These are phyloP conservation scores for Zygoascus flipseniorum DNA, from an alignment of 805 yeast genomes.

Conservation along the genomic window DNA sequence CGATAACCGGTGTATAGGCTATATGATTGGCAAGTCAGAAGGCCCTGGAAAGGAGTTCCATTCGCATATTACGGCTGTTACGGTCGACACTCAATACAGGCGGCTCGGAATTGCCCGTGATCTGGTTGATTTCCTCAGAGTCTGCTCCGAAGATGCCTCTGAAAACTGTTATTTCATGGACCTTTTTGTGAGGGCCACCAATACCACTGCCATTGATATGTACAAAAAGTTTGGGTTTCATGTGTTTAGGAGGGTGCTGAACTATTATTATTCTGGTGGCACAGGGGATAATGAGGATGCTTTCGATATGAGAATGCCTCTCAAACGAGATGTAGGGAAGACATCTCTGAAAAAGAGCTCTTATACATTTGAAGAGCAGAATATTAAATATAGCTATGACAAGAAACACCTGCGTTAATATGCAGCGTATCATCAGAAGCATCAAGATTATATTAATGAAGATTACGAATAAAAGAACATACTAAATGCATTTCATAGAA, in stretches of 20 bases:
- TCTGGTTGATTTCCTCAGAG: slow-evolving; percentile 65
- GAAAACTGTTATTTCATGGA: slow-evolving; percentile 81
- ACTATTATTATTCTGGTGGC: slow-evolving; percentile 62
- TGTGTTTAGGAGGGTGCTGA: slow-evolving; percentile 78
- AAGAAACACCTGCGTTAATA: background rate
- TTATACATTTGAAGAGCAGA: slow-evolving; percentile 22
- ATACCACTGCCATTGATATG: slow-evolving; percentile 65
- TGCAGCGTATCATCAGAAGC: background rate
- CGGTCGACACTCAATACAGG: slow-evolving; percentile 74
- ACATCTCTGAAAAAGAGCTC: slow-evolving; percentile 20
- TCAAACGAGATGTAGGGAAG: slow-evolving; percentile 26
- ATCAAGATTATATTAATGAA: too few species aligned
- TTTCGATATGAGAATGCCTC: slow-evolving; percentile 45
- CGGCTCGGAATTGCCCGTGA: slow-evolving; percentile 79
- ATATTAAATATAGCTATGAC: slow-evolving; percentile 21
- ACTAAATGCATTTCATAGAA: too few species aligned
- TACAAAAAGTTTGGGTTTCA: slow-evolving; percentile 83
- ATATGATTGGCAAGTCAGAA: slow-evolving; percentile 92
- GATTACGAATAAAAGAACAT: too few species aligned
- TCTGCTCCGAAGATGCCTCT: slow-evolving; percentile 68
- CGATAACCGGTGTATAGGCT: slow-evolving; percentile 34
- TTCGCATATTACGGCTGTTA: slow-evolving; percentile 92
- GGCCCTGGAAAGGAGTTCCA: slow-evolving; percentile 87
- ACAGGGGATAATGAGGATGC: slow-evolving; percentile 70
- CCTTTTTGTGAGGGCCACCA: slow-evolving; percentile 83